These are phyloP conservation scores for Blastocladiella emersonii DNA, from an alignment of 371 early-diverging fungal species.

Conservation along the genomic window DNA sequence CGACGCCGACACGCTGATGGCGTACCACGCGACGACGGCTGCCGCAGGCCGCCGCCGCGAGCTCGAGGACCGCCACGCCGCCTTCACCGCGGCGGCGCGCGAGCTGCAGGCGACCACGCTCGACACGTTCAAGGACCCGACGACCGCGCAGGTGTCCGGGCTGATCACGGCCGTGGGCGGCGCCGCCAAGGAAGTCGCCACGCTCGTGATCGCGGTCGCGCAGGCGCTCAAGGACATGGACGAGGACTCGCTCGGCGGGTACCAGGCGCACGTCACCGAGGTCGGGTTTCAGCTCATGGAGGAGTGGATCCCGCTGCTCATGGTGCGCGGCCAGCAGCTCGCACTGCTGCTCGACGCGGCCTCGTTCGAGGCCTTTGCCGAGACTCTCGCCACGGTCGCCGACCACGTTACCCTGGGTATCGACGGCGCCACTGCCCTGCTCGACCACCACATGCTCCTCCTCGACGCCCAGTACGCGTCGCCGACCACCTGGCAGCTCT, in stretches of 20 bases:
- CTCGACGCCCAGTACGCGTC: not conserved
- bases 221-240: not conserved
- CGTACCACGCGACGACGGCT: not conserved
- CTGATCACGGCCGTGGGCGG: not conserved
- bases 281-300: not conserved
- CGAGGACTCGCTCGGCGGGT: not conserved
- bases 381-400: not conserved
- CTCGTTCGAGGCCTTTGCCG: not conserved
- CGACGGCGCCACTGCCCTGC: not conserved
- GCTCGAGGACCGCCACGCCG: not conserved
- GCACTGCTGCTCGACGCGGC: not conserved
- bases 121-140: not conserved
- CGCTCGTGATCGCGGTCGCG: not conserved
- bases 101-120: not conserved
- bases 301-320: not conserved
- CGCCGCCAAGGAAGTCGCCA: not conserved
- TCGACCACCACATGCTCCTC: constrained; percentile 2
- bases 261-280: not conserved
- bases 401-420: not conserved
- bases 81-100: not conserved
- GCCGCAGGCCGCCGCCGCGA: not conserved
- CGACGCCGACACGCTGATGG: not conserved
- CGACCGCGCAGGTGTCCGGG: not conserved
- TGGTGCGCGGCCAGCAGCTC: not conserved
- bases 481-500: not conserved